These are phyloP conservation scores for Acarospora socialis DNA, from an alignment of 2,329 filamentous ascomycete species.

Conservation along the genomic window DNA sequence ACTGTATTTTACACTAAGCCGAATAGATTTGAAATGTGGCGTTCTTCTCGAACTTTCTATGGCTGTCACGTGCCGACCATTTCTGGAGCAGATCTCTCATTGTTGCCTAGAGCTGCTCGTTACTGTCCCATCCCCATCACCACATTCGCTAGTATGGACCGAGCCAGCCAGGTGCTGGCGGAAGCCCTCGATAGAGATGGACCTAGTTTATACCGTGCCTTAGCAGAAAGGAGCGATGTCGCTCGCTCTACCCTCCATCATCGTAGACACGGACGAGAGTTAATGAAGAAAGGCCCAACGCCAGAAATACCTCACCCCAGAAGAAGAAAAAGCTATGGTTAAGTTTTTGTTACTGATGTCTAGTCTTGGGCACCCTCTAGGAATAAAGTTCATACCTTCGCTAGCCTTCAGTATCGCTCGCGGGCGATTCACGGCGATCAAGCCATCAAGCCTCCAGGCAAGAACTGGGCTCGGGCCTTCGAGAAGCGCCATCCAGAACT, in stretches of 20 bases:
- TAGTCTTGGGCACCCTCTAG: slow-evolving; percentile 9
- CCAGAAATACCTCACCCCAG: slow-evolving; percentile 6
- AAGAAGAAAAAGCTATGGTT: slow-evolving; percentile 5
- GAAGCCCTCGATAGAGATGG: slow-evolving; percentile 4
- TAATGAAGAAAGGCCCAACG: slow-evolving; percentile 6
- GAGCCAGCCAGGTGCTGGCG: slow-evolving; percentile 9
- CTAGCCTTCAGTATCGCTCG: slow-evolving; percentile 12
- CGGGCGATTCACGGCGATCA: slow-evolving; percentile 10
- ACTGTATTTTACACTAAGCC: slow-evolving; percentile 5
- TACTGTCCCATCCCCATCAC: slow-evolving; percentile 1
- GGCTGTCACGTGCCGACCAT: slow-evolving; percentile 1
- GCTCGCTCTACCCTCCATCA: slow-evolving; percentile 13
- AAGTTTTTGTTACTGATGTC: slow-evolving; percentile 5
- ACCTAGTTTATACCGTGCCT: slow-evolving; percentile 5
- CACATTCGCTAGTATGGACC: slow-evolving; percentile 9
- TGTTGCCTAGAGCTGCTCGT: no score
- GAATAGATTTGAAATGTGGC: slow-evolving; percentile 2
- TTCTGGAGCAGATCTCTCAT: no score
- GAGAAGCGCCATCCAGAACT: slow-evolving; percentile 17
- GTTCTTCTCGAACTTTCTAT: slow-evolving; percentile 4
- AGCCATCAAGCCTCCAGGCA: slow-evolving; percentile 10
- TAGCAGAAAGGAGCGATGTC: slow-evolving; percentile 8
- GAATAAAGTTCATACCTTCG: slow-evolving; percentile 8
- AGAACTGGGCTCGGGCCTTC: slow-evolving; percentile 13
- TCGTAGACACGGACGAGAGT: slow-evolving; percentile 13